Evolutionary conservation across 192 early-diverging fungal species (phyloP), one percentile per base, ranked within the genome.

Genomic region (Coemansia sp.): DNA sequence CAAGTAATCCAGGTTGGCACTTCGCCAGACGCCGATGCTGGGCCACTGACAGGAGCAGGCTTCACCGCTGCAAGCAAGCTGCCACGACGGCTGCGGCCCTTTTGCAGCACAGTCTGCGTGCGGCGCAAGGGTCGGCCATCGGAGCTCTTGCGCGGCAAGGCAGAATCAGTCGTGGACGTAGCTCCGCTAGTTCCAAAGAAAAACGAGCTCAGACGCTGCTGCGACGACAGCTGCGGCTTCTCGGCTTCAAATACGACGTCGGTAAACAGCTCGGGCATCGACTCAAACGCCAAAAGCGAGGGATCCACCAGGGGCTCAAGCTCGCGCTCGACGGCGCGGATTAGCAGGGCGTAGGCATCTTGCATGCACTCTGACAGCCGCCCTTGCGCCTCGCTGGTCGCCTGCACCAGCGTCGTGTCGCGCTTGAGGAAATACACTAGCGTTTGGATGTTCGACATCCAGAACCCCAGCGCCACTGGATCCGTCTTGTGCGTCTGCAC

Each of bases 361-460:
- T 89, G 84, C 44, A 94, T 84, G 32, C 94, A 86, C 64, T 95
- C 95, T 6, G 91, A 86, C 58, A 98, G 84, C n/a, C 83, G 79
- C 1, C 90, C 80, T 73, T 98, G 95, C 39, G 87, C 80, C 56
- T 90, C 85, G 30, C 82, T 88, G 29, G 92, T 90, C 3, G 87
- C 80, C 20, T 86, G 74, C 18, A 89, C 85, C 27, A 97, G 85
- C 20, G 87, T 87, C 37, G 85, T 68, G 76, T 98, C 96, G 61
- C 91, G 89, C 73, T 94, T 94, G 41, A 98, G 72, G 75, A 91
- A 97, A 68, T 93, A 91, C 3, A 94, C 75, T 7, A 98, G 83
- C 50, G 91, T 90, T 38, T 88, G 89, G 49, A 87, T 84, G 76
- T 98, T 97, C 35, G 92, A 80, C 20, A 95, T 87, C 95, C 95